These are phyloP conservation scores for Oemleria cerasiformis DNA, from an alignment of 306 rosid species.

Conservation along the genomic window DNA sequence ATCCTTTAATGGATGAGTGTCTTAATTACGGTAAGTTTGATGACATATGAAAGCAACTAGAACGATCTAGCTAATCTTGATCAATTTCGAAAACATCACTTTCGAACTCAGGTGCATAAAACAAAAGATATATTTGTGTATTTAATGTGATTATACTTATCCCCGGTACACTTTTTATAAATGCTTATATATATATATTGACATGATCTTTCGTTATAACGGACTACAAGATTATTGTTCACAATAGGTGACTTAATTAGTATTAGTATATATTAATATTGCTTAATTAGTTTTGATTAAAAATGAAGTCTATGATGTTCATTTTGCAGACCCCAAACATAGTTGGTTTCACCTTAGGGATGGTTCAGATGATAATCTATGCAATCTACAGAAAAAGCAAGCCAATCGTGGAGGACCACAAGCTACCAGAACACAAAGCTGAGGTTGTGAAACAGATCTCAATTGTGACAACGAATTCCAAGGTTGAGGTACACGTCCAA, in stretches of 20 bases:
- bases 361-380: conserved; percentile 71
- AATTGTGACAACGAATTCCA: conserved; percentile 5
- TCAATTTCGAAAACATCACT: no score
- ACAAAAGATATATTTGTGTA: no score
- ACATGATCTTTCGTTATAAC: no score
- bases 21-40: neutral
- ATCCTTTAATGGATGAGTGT: neutral
- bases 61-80: neutral
- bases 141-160: no score
- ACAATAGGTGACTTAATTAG: neutral
- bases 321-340: conserved; percentile 77
- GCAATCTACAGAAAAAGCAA: conserved; percentile 47
- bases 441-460: conserved; percentile 31
- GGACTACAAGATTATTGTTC: neutral
- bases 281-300: no score
- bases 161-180: no score
- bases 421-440: conserved; percentile 54
- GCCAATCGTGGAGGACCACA: conserved; percentile 36
- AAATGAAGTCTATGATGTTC: neutral
- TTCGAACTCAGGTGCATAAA: no score
- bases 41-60: neutral
- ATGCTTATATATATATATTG: no score
- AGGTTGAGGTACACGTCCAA: neutral
- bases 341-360: conserved; percentile 68
- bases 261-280: no score